Conservation (phyloP, 129 eudicot species). For the Erigeron canadensis region DNA sequence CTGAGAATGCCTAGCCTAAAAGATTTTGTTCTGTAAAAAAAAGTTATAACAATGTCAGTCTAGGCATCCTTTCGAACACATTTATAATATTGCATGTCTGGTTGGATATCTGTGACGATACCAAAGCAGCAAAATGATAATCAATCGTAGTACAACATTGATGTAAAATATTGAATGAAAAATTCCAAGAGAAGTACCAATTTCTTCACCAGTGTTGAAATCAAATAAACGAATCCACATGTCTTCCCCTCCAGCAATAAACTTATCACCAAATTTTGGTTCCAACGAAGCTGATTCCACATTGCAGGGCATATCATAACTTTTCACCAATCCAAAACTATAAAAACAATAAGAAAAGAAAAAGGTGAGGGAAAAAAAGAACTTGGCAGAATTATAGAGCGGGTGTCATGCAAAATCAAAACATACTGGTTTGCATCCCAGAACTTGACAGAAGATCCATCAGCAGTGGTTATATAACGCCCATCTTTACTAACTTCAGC, state of each 20-base stretch:
- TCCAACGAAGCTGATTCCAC: slow-evolving; percentile 82
- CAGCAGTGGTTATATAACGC: slow-evolving; percentile 66
- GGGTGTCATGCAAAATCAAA: slow-evolving; percentile 1
- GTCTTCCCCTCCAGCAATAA: slow-evolving; percentile 86
- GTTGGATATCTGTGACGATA: not conserved
- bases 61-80: not conserved
- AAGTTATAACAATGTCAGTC: not conserved
- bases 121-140: not conserved
- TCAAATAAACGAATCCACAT: slow-evolving; percentile 81
- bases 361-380: no score
- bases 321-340: slow-evolving; percentile 85
- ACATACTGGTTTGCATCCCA: slow-evolving; percentile 76
- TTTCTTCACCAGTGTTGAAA: slow-evolving; percentile 79
- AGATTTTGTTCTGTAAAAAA: not conserved
- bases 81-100: not conserved
- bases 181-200: slow-evolving; percentile 41
- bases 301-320: slow-evolving; percentile 70
- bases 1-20: not conserved
- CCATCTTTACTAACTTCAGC: slow-evolving; percentile 74
- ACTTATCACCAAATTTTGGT: slow-evolving; percentile 64
- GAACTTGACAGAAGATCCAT: slow-evolving; percentile 63
- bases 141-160: not conserved
- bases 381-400: no score
- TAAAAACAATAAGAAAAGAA: no score
- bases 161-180: not conserved